A percentile compares a stretch with the other conserved stretches of the same genome.
These are phyloP conservation scores for Epichloe coenophiala DNA, from an alignment of 2,329 filamentous ascomycete species.

Conservation along the genomic window DNA sequence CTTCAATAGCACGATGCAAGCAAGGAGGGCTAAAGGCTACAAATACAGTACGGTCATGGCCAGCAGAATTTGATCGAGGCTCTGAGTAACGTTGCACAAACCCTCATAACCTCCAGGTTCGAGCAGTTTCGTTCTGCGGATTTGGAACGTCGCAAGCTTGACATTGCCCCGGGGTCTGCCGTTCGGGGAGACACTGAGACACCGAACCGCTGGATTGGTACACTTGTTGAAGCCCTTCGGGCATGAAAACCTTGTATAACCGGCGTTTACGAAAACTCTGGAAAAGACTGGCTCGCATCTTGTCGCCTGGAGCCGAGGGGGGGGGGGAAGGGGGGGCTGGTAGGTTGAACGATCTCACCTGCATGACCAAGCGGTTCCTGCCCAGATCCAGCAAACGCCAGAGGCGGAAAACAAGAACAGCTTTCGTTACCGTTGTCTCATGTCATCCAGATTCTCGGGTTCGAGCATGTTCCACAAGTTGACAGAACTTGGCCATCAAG, in stretches of 20 bases:
- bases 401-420: neutral
- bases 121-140: neutral
- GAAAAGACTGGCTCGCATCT: neutral
- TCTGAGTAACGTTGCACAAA: conserved; percentile 4
- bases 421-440: conserved; percentile 2
- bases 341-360: neutral
- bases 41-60: neutral
- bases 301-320: neutral
- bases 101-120: neutral
- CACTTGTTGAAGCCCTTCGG: neutral
- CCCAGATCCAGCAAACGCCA: neutral
- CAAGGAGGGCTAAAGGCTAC: neutral
- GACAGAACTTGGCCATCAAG: neutral
- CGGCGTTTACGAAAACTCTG: neutral
- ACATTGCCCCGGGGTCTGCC: neutral
- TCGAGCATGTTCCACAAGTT: neutral
- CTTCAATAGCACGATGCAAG: neutral
- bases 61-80: neutral
- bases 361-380: neutral
- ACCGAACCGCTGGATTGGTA: conserved; percentile 4
- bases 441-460: conserved; percentile 2
- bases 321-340: neutral
- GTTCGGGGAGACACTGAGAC: conserved; percentile 3
- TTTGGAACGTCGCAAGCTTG: neutral
- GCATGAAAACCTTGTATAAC: conserved; percentile 2